These are phyloP conservation scores for Musa itinerans DNA, from an alignment of 176 grass and related monocot genomes.

Conservation along the genomic window DNA sequence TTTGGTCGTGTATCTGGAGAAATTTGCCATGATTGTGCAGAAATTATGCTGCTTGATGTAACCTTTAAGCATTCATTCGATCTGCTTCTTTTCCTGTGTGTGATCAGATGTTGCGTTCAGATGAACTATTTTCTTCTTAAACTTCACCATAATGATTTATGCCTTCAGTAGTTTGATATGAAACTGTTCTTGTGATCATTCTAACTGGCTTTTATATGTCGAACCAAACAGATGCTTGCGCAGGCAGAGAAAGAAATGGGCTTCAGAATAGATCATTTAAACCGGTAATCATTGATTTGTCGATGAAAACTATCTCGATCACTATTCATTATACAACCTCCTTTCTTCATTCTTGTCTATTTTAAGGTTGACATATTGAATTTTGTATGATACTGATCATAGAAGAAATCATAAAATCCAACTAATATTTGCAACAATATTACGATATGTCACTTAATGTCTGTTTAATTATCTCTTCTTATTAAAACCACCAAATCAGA, in stretches of 20 bases:
- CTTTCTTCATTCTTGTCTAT: too few species aligned
- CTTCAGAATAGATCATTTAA: slow-evolving; percentile 86
- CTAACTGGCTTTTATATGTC: background rate
- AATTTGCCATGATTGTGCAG: background rate
- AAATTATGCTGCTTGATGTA: too few species aligned
- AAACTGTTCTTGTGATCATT: background rate
- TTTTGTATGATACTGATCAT: background rate
- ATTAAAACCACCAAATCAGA: background rate
- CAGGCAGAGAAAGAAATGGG: slow-evolving; percentile 93
- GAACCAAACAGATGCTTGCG: slow-evolving; percentile 41
- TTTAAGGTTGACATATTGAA: too few species aligned
- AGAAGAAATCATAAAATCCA: background rate
- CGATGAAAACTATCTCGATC: background rate
- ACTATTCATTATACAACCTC: background rate
- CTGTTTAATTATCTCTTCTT: slow-evolving; percentile 2
- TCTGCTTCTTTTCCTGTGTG: background rate
- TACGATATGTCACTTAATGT: background rate
- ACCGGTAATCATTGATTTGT: slow-evolving; percentile 30
- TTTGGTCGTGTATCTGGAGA: background rate
- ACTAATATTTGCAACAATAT: background rate
- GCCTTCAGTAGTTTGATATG: background rate
- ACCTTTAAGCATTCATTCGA: background rate
- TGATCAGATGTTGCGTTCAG: background rate
- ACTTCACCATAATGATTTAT: background rate
- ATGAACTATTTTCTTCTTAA: background rate